Percentiles rank a stretch among this genome's conserved stretches.
Conservation (phyloP, 306 rosid species). For the Pterocarpus macrocarpus region DNA sequence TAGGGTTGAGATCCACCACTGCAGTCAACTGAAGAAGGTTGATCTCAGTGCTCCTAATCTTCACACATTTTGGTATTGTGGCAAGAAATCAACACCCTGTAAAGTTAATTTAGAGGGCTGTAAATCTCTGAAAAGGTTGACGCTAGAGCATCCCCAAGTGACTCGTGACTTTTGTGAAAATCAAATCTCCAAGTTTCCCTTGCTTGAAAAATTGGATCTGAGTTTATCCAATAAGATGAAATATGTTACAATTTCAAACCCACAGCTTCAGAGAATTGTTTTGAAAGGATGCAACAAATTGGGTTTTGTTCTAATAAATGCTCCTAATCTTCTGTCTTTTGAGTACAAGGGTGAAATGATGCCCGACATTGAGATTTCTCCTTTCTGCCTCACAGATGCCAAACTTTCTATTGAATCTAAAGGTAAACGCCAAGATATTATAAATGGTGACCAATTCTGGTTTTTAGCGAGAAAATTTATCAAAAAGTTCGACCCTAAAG, state of each 20-base stretch:
- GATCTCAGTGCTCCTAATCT: constrained; percentile 57
- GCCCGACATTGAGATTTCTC: constrained; percentile 38
- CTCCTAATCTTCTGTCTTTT: constrained; percentile 56
- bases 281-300: constrained; percentile 54
- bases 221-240: constrained; percentile 25
- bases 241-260: constrained; percentile 33
- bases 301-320: neutral
- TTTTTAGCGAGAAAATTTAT: constrained; percentile 33
- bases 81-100: constrained; percentile 48
- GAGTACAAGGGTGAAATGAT: constrained; percentile 53
- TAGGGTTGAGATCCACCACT: constrained; percentile 56
- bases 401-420: constrained; percentile 48
- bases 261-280: constrained; percentile 43
- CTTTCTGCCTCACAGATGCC: constrained; percentile 44
- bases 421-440: neutral
- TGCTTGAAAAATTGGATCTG: constrained; percentile 57
- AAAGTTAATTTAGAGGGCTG: constrained; percentile 56
- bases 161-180: constrained; percentile 49
- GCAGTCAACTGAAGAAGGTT: constrained; percentile 47
- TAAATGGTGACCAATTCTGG: constrained; percentile 6
- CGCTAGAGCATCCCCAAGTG: constrained; percentile 59
- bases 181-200: constrained; percentile 37
- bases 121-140: constrained; percentile 61
- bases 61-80: constrained; percentile 67
- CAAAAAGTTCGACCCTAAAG: constrained; percentile 32